Conservation (phyloP, 805 yeast genomes). For the Tanozyma kutaoensis region DNA sequence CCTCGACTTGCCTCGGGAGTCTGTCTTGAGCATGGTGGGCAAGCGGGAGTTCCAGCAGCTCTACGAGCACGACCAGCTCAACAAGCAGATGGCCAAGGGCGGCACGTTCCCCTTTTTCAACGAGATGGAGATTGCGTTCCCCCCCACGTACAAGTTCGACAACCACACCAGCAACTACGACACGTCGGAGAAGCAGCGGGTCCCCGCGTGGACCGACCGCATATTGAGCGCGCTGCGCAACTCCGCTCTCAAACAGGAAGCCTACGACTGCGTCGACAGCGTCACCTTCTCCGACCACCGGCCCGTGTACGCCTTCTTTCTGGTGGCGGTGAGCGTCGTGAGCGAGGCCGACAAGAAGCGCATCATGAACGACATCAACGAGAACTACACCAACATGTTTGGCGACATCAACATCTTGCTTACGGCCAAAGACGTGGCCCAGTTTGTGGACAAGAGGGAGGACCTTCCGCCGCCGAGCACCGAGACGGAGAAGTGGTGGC, state of each 20-base stretch:
- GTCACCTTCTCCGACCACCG: conserved; percentile 76
- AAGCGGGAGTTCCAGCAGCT: conserved; percentile 35
- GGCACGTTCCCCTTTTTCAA: conserved; percentile 71
- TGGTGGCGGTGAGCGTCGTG: conserved; percentile 48
- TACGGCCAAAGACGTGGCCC: conserved; percentile 11
- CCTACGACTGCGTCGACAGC: conserved; percentile 45
- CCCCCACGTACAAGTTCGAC: conserved; percentile 92
- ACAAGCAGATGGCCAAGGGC: conserved; percentile 57
- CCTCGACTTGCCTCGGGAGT: conserved; percentile 56
- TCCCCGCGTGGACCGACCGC: conserved; percentile 98
- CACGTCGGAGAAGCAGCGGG: conserved; percentile 79
- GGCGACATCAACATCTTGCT: conserved; percentile 28
- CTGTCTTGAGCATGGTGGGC: conserved; percentile 42
- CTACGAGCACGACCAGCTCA: conserved; percentile 66
- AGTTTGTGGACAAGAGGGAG: conserved; percentile 13
- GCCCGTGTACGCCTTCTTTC: conserved; percentile 71
- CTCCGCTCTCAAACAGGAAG: conserved; percentile 35
- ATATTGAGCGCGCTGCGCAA: conserved; percentile 50
- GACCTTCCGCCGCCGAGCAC: conserved; percentile 84
- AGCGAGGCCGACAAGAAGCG: conserved; percentile 46
- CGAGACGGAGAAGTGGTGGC: conserved; percentile 84
- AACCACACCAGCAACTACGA: conserved; percentile 76
- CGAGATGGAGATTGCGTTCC: conserved; percentile 68
- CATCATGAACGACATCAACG: conserved; percentile 46
- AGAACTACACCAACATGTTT: conserved; percentile 33